Conservation (phyloP, 306 rosid species). For the Citrullus colocynthis region DNA sequence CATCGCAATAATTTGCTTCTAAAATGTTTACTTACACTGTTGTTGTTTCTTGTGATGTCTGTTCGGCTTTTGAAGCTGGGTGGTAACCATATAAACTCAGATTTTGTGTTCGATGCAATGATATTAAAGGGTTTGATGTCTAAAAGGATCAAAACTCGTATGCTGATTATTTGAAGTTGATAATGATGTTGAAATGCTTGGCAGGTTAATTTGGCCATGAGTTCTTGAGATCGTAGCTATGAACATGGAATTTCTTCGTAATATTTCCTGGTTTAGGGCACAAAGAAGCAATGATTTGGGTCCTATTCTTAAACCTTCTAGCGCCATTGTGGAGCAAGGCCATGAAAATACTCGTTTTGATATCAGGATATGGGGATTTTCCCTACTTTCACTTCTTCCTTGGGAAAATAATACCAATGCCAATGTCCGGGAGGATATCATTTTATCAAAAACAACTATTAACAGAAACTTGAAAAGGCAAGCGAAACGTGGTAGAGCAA, state of each 20-base stretch:
- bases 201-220: slow-evolving; percentile 15
- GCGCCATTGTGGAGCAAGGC: slow-evolving; percentile 16
- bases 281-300: slow-evolving; percentile 25
- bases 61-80: background rate
- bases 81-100: background rate
- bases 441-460: slow-evolving; percentile 45
- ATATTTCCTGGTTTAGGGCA: slow-evolving; percentile 33
- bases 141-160: background rate
- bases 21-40: background rate
- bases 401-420: slow-evolving; percentile 21
- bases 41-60: background rate
- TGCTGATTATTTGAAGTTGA: background rate
- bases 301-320: slow-evolving; percentile 12
- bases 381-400: slow-evolving; percentile 38
- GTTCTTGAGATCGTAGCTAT: slow-evolving; percentile 14
- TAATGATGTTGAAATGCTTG: background rate
- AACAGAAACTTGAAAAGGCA: slow-evolving; percentile 47
- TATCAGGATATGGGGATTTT: slow-evolving; percentile 28
- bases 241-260: slow-evolving; percentile 40
- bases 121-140: background rate
- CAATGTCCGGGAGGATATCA: slow-evolving; percentile 7
- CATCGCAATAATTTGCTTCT: background rate
- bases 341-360: slow-evolving; percentile 16
- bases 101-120: background rate
- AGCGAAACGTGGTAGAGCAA: slow-evolving; percentile 20